Percentiles rank a stretch among this genome's conserved stretches.
Evolutionary conservation across 2,329 filamentous ascomycete species (phyloP).

Genomic region (Colletotrichum caudatum): DNA sequence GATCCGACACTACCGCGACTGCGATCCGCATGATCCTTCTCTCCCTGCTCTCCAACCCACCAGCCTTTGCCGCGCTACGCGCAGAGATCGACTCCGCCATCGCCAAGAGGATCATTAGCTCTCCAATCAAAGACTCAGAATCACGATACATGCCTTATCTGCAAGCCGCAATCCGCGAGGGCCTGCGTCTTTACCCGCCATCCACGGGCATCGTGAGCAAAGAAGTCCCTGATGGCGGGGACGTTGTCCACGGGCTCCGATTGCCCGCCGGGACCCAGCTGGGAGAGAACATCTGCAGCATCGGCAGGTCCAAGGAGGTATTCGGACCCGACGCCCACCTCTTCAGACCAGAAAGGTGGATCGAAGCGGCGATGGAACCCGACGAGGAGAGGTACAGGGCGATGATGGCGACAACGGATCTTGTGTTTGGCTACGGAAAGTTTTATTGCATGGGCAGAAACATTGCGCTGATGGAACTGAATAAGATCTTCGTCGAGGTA

Average conservation of each 20-base stretch:
- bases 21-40: slow-evolving; percentile 61
- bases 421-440: slow-evolving; percentile 58
- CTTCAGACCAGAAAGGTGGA: slow-evolving; percentile 63
- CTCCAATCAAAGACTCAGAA: slow-evolving; percentile 51
- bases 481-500: slow-evolving; percentile 59
- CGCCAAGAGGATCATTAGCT: slow-evolving; percentile 30
- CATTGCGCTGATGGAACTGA: slow-evolving; percentile 58
- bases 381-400: slow-evolving; percentile 47
- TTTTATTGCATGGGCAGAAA: slow-evolving; percentile 59
- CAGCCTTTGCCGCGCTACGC: slow-evolving; percentile 59
- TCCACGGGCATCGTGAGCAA: slow-evolving; percentile 63
- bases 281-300: slow-evolving; percentile 56
- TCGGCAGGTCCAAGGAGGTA: slow-evolving; percentile 52
- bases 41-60: slow-evolving; percentile 62
- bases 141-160: slow-evolving; percentile 57
- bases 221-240: slow-evolving; percentile 57
- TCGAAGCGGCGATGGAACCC: slow-evolving; percentile 49
- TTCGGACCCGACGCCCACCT: slow-evolving; percentile 60
- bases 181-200: slow-evolving; percentile 62
- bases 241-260: slow-evolving; percentile 51
- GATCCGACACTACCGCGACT: slow-evolving; percentile 52
- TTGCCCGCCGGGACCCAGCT: slow-evolving; percentile 55
- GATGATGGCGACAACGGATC: slow-evolving; percentile 55
- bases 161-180: slow-evolving; percentile 65
- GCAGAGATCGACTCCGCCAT: slow-evolving; percentile 58